Base-by-base conservation (phyloP, 352 stramenopile genomes). In the Thraustochytrium striatum region DNA sequence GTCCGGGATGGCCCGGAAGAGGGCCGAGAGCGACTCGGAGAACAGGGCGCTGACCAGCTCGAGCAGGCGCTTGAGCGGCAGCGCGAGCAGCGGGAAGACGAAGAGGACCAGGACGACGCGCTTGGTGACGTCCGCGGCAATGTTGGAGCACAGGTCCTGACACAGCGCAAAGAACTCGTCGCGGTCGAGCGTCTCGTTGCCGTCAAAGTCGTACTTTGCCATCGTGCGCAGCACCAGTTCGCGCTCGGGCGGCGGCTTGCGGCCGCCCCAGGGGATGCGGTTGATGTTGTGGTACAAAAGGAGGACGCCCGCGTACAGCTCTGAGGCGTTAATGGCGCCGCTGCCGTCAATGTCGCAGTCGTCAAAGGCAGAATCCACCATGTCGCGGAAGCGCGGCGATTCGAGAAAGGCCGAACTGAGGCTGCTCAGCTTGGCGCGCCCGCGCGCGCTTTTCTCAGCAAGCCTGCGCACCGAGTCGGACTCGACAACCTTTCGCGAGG, bases 261-360 rank as follows among this genome's bases (percentile, higher is more conserved):
- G 55, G 7, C 70, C 70, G 8, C 70, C 70, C 70, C 70, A 80
- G 8, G 70, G 70, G 5, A 80, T 73, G 33, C 41, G 41, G 38
- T 80, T 80, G 0, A 80, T 11, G 8, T 75, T 28, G 32, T 80
- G 70, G 61, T 80, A 80, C 2, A 80, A 32, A 0, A 80, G 70
- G 1, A 80, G 58, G 9, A 80, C 58, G 13, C 55, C 70, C 0
- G 70, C 70, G 28, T 61, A 80, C 11, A 80, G 70, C 58, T 80
- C 70, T 5, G 57, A 57, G 8, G 8, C 57, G 50, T 80, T 57
- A 33, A 80, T 75, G 0, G 55, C 9, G 7, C 25, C 58, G 41
- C 33, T 80, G 16, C 33, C 57, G 35, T 80, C 70, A 72, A 80
- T 69, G 28, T 80, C 70, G 35, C 55, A 69, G 5, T 80, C 70